Percentiles rank a stretch among this genome's conserved stretches.
Evolutionary conservation across 371 early-diverging fungal species (phyloP).

Genomic region (Rhizopus stolonifer): DNA sequence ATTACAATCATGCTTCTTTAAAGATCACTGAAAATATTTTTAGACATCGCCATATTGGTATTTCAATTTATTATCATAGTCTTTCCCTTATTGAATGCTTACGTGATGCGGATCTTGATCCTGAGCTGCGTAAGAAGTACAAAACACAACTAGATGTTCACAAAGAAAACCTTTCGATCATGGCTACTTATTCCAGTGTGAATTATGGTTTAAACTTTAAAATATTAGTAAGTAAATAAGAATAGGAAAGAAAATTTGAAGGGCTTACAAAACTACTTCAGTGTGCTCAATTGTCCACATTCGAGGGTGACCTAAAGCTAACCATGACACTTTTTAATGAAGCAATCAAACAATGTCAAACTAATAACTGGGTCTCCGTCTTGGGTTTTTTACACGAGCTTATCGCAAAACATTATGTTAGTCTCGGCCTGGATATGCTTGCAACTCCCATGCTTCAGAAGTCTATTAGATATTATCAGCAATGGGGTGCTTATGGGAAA

Average conservation of each 20-base stretch:
- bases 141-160: conserved; percentile 8
- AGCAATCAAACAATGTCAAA: conserved; percentile 26
- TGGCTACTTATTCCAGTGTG: conserved; percentile 32
- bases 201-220: conserved; percentile 42
- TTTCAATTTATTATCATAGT: conserved; percentile 43
- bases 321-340: conserved; percentile 26
- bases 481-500: conserved; percentile 44
- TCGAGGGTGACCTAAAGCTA: conserved; percentile 12
- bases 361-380: conserved; percentile 33
- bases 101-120: conserved; percentile 23
- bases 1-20: neutral
- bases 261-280: conserved; percentile 4
- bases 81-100: conserved; percentile 36
- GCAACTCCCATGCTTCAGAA: conserved; percentile 28
- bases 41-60: conserved; percentile 41
- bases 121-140: conserved; percentile 22
- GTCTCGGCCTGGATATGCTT: conserved; percentile 26
- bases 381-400: conserved; percentile 33
- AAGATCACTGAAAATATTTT: neutral
- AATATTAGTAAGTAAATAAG: conserved; percentile 30
- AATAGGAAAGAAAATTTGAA: no score
- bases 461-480: conserved; percentile 33
- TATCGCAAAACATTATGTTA: conserved; percentile 29
- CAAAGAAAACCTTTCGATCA: conserved; percentile 22
- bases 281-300: conserved; percentile 35